Percentiles rank a stretch among this genome's conserved stretches.
Conservation (phyloP, 495 filamentous ascomycete species). For the Staphylotrichum longicolle region DNA sequence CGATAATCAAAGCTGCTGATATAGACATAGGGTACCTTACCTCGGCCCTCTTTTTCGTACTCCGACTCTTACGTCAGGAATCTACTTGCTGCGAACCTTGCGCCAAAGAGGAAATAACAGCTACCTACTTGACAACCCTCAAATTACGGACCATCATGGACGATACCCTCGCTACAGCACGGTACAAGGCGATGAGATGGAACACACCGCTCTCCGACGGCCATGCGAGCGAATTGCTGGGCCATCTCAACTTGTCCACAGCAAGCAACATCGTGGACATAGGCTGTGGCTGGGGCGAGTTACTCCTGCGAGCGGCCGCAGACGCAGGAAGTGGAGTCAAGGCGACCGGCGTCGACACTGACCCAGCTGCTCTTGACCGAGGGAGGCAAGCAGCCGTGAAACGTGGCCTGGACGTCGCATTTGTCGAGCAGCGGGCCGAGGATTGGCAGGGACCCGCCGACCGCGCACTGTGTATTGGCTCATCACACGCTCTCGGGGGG, state of each 20-base stretch:
- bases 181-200: neutral
- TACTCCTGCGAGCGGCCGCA: neutral
- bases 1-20: too few species aligned
- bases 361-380: neutral
- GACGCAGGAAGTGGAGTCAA: too few species aligned
- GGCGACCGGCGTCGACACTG: slow-evolving; percentile 1
- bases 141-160: neutral
- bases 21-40: too few species aligned
- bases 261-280: slow-evolving; percentile 3
- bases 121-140: too few species aligned
- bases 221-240: slow-evolving; percentile 1
- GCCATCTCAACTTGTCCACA: neutral
- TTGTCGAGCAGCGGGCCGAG: neutral
- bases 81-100: too few species aligned
- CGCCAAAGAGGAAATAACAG: too few species aligned
- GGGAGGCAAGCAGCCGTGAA: neutral
- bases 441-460: neutral
- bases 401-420: neutral
- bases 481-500: slow-evolving; percentile 4
- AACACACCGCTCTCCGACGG: neutral
- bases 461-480: neutral
- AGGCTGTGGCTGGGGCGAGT: slow-evolving; percentile 10
- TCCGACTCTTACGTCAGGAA: too few species aligned
- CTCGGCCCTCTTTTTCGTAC: too few species aligned
- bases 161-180: neutral